phyloP scores from a whole-genome alignment of 2,329 filamentous ascomycete genomes.

The Torrubiellomyces zombiae region DNA sequence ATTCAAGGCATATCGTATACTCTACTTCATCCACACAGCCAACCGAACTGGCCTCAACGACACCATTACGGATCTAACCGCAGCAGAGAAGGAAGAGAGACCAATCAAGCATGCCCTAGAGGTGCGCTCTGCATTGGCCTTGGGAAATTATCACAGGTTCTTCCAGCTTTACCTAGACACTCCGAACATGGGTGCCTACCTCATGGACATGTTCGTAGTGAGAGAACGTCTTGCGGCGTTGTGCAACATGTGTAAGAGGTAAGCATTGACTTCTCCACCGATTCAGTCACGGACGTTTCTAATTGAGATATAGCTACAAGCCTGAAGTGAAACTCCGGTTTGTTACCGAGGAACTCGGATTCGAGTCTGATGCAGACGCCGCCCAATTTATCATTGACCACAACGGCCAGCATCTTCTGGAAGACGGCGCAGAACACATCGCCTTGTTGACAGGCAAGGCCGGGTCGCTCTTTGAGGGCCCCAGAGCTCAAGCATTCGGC shows the following conservation, averaged over 20 bases:
- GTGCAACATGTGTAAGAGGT: slow-evolving; percentile 90
- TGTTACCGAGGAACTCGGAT: slow-evolving; percentile 88
- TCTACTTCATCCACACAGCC: slow-evolving; percentile 98
- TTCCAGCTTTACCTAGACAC: slow-evolving; percentile 91
- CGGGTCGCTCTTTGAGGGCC: slow-evolving; percentile 53
- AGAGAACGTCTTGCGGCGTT: slow-evolving; percentile 84
- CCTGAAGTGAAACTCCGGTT: slow-evolving; percentile 77
- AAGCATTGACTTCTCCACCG: slow-evolving; percentile 48
- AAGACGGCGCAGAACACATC: slow-evolving; percentile 60
- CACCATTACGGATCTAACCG: slow-evolving; percentile 94
- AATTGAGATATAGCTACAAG: slow-evolving; percentile 71
- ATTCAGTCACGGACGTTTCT: no score
- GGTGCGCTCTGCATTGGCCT: slow-evolving; percentile 77
- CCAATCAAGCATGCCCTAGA: slow-evolving; percentile 82
- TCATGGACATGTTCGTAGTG: slow-evolving; percentile 98
- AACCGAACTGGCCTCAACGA: slow-evolving; percentile 98
- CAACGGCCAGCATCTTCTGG: slow-evolving; percentile 56
- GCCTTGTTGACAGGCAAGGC: slow-evolving; percentile 61
- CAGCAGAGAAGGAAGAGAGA: slow-evolving; percentile 77
- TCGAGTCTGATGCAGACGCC: slow-evolving; percentile 82
- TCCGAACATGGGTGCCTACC: slow-evolving; percentile 91
- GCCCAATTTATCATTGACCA: slow-evolving; percentile 80
- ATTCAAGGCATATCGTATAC: slow-evolving; percentile 97
- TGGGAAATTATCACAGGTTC: slow-evolving; percentile 95
- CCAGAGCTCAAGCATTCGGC: slow-evolving; percentile 58